phyloP scores from a whole-genome alignment of 2,329 filamentous ascomycete genomes.

The Colletotrichum tamarilloi region DNA sequence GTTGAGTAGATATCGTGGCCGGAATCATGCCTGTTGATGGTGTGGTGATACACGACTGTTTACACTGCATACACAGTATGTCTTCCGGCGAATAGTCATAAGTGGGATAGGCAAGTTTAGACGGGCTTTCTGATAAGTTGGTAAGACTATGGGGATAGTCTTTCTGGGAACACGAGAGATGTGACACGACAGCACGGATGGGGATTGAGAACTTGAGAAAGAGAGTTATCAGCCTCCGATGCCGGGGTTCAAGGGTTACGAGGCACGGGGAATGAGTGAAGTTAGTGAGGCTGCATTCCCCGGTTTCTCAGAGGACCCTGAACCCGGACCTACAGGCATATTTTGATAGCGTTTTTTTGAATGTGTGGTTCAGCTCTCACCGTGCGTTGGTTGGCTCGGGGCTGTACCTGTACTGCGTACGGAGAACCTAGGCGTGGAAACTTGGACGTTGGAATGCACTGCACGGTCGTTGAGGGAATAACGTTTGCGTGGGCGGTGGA shows the following conservation, averaged over 20 bases:
- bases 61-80: not conserved
- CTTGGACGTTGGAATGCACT: not conserved
- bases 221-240: not conserved
- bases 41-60: not conserved
- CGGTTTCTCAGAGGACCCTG: not conserved
- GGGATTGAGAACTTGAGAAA: not conserved
- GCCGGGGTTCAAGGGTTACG: not conserved
- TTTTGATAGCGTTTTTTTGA: not conserved
- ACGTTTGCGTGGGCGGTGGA: not conserved
- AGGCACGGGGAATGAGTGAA: not conserved
- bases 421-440: not conserved
- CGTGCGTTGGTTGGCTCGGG: too few species aligned
- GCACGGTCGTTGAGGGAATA: not conserved
- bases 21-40: not conserved
- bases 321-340: not conserved
- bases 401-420: too few species aligned
- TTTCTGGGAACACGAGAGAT: not conserved
- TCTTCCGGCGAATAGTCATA: not conserved
- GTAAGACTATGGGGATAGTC: too few species aligned
- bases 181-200: constrained; percentile 28
- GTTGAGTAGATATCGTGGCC: not conserved
- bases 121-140: not conserved
- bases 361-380: not conserved
- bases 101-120: not conserved
- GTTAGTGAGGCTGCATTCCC: not conserved